Base-by-base conservation (phyloP, 768 basidiomycete genomes). In the Lyophyllum semitale region DNA sequence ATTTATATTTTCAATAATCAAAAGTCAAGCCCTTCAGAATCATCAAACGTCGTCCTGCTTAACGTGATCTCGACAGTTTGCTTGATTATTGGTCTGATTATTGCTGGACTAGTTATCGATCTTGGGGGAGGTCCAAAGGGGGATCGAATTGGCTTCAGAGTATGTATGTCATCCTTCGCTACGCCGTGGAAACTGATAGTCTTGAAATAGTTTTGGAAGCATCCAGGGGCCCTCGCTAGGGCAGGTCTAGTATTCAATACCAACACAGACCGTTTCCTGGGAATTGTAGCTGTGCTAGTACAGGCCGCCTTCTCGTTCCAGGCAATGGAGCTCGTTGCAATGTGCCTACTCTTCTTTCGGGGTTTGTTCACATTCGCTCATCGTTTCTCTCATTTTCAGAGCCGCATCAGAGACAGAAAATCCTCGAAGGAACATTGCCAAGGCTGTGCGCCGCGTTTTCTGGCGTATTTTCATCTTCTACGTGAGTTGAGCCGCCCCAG, bases 401-500 rank as follows among this genome's bases (percentile, higher is more conserved):
- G 83, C 88, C 25, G 89, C 89, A 17, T 88, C 86, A 0, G 92
- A 94, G 70, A 87, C 88, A 0, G 76, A 84, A 65, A 89, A 80
- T 64, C 92, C 93, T 7, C 83, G 90, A 33, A 84, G 86, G 27
- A 91, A 90, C 63, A 89, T 95, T 59, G 75, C 83, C 22, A 89
- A 84, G 65, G 90, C 91, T 22, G 84, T 91, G 48, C 77, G 81
- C 33, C 78, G 88, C 20, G 90, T 94, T 4, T 90, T 92, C 68
- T 90, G 84, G 72, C 85, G 93, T 58, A 88, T 96, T 61, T 58
- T 89, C 8, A 59, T 91, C 26, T 93, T 93, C 79, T 93, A 92
- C 62, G 82, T 84, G 57, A 57, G 81, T 46, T 13, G 4, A 63
- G 13, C 22, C 17, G 17, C 8, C 12, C 30, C 25, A 7, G 20